These are phyloP conservation scores for Cutaneotrichosporon dermatis DNA, from an alignment of 1,284 basidiomycete species.

Conservation along the genomic window DNA sequence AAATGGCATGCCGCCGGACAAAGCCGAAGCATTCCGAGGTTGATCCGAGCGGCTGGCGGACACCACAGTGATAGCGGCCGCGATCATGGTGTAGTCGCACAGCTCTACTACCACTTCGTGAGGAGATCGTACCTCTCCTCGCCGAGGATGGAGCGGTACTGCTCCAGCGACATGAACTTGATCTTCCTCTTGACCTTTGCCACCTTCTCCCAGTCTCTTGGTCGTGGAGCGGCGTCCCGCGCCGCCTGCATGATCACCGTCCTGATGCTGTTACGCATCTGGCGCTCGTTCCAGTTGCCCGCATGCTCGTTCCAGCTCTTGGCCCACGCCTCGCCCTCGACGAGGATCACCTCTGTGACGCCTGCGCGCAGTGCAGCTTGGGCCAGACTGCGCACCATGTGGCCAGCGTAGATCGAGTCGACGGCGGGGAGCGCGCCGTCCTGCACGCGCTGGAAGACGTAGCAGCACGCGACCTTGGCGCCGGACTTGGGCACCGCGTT, in stretches of 20 bases:
- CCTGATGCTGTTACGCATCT: neutral
- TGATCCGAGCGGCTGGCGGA: too few relatives aligned
- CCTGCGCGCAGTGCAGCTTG: neutral
- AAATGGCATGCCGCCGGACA: too few relatives aligned
- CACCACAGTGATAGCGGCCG: too few relatives aligned
- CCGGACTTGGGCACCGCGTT: neutral
- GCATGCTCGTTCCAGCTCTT: neutral
- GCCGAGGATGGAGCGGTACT: neutral
- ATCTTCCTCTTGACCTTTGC: neutral
- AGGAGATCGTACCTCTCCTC: neutral
- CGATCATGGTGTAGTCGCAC: too few relatives aligned
- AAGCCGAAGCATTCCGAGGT: too few relatives aligned
- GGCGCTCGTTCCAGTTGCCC: neutral
- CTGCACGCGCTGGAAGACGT: conserved; percentile 1
- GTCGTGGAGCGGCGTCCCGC: neutral
- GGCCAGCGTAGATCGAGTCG: neutral
- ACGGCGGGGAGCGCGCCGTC: neutral
- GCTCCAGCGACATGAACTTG: neutral
- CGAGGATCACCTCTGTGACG: neutral
- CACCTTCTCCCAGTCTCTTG: neutral
- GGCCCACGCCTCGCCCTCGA: neutral
- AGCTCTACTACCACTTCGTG: neutral
- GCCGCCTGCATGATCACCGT: neutral
- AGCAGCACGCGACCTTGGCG: neutral
- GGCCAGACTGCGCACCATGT: neutral